A percentile compares a stretch with the other conserved stretches of the same genome.
Evolutionary conservation across 2,329 filamentous ascomycete species (phyloP).

Genomic region (Atkinsonella texensis): DNA sequence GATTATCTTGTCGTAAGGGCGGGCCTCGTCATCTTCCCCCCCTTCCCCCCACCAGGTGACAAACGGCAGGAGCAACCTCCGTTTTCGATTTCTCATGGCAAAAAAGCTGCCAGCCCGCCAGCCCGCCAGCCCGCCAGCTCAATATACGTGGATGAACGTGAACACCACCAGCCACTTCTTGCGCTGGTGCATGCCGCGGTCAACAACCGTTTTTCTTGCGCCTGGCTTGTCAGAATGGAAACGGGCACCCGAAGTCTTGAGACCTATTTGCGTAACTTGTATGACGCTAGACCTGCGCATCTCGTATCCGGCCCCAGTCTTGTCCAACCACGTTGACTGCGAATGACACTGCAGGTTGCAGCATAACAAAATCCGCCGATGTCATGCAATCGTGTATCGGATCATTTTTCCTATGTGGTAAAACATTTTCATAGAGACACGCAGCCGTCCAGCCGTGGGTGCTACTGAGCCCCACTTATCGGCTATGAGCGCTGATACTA

Average conservation of each 20-base stretch:
- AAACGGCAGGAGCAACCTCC: neutral
- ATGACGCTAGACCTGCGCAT: neutral
- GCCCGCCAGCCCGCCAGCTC: too few relatives aligned
- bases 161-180: too few relatives aligned
- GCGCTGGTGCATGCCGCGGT: too few relatives aligned
- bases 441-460: neutral
- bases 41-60: neutral
- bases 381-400: neutral
- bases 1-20: neutral
- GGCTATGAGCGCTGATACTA: too few relatives aligned
- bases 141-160: too few relatives aligned
- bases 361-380: neutral
- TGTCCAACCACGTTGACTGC: neutral
- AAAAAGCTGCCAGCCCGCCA: too few relatives aligned
- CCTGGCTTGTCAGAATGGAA: neutral
- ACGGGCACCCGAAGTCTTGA: neutral
- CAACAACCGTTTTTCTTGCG: too few relatives aligned
- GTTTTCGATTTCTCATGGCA: too few relatives aligned
- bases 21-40: neutral
- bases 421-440: constrained; percentile 1
- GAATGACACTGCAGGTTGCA: neutral
- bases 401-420: neutral
- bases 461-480: neutral
- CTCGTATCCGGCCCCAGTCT: neutral
- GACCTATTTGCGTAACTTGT: neutral